Conservation (phyloP, 768 basidiomycete species). For the Cyclocybe aegerita region DNA sequence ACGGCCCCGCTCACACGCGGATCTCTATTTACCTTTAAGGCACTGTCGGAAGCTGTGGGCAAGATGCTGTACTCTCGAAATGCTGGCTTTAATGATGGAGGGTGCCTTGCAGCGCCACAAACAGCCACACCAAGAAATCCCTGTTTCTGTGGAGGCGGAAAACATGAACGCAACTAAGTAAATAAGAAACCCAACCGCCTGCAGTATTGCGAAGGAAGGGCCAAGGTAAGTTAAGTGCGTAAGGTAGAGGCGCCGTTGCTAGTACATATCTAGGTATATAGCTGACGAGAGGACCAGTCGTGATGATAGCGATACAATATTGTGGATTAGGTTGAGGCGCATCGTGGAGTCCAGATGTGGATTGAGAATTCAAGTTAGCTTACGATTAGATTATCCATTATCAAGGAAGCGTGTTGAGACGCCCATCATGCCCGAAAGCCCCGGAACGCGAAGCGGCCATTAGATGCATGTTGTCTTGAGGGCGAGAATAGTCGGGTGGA, state of each 20-base stretch:
- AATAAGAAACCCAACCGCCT: slow-evolving; percentile 6
- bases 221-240: slow-evolving; percentile 11
- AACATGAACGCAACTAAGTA: slow-evolving; percentile 4
- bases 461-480: slow-evolving; percentile 32
- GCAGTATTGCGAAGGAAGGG: slow-evolving; percentile 7
- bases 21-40: too few relatives aligned
- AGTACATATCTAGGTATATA: slow-evolving; percentile 31
- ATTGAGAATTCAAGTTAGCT: neutral
- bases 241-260: slow-evolving; percentile 14
- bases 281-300: slow-evolving; percentile 17
- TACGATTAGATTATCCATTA: slow-evolving; percentile 10
- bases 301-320: slow-evolving; percentile 26
- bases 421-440: slow-evolving; percentile 44
- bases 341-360: slow-evolving; percentile 18
- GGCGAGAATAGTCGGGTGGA: slow-evolving; percentile 41
- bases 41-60: too few relatives aligned
- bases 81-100: slow-evolving; percentile 1
- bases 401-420: slow-evolving; percentile 47
- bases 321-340: slow-evolving; percentile 10
- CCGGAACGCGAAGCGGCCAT: slow-evolving; percentile 30
- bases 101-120: slow-evolving; percentile 7
- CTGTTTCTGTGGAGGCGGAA: too few relatives aligned
- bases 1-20: too few relatives aligned
- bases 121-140: too few relatives aligned
- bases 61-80: too few relatives aligned